A percentile compares a stretch with the other conserved stretches of the same genome.
These are phyloP conservation scores for Phascolomyces articulosus DNA, from an alignment of 371 early-diverging fungal species.

Conservation along the genomic window DNA sequence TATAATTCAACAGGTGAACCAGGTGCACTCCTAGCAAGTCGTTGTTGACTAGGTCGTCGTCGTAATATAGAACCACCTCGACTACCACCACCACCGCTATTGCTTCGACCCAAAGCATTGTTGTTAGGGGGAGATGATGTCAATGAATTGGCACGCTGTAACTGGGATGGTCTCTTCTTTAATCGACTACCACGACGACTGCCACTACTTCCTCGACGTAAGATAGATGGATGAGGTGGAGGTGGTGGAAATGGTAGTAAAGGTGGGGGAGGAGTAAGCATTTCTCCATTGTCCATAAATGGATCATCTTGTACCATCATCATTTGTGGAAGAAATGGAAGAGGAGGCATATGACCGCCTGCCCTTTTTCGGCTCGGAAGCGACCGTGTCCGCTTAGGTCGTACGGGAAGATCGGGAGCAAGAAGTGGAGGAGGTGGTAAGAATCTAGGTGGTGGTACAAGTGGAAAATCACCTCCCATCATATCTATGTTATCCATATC, in stretches of 20 bases:
- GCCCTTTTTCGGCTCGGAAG: constrained; percentile 3
- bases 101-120: no score
- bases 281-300: no score
- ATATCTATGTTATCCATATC: not conserved
- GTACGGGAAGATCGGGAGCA: constrained; percentile 4
- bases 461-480: not conserved
- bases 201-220: not conserved
- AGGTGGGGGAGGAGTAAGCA: not conserved
- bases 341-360: not conserved
- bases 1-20: constrained; percentile 15
- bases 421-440: constrained; percentile 9
- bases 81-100: constrained; percentile 1
- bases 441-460: constrained; percentile 8
- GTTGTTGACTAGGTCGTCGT: not conserved
- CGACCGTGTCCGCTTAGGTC: constrained; percentile 2
- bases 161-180: not conserved
- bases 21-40: constrained; percentile 9
- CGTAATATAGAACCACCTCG: not conserved
- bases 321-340: not conserved
- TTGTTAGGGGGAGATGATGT: constrained; percentile 3
- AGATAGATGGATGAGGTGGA: not conserved
- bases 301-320: not conserved
- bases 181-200: not conserved
- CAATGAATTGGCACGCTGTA: constrained; percentile 5
- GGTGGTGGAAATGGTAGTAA: not conserved